Evolutionary conservation across 192 early-diverging fungal species (phyloP).

Genomic region (Allomyces macrogynus): DNA sequence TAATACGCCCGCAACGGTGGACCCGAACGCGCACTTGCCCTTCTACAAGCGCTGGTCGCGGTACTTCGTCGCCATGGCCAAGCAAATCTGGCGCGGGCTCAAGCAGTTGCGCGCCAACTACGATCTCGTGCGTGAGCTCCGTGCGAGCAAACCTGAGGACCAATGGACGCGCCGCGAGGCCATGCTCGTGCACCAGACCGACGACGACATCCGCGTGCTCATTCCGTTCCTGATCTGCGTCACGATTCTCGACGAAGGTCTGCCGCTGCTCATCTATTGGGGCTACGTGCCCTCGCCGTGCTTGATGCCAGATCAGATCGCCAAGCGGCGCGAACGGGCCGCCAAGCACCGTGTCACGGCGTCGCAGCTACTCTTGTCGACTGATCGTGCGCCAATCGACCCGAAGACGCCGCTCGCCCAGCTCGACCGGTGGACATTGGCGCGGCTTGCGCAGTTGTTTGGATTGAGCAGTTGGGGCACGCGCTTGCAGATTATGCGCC

Average conservation of each 20-base stretch:
- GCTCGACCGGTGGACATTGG: too few species aligned
- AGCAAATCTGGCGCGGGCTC: background rate
- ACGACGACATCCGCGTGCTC: background rate
- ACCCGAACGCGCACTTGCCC: too few species aligned
- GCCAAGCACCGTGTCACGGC: too few species aligned
- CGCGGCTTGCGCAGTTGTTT: too few species aligned
- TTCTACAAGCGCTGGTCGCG: background rate
- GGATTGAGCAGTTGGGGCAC: too few species aligned
- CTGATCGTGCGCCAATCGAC: too few species aligned
- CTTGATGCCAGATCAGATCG: background rate
- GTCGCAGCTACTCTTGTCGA: too few species aligned
- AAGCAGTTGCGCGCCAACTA: background rate
- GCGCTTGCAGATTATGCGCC: too few species aligned
- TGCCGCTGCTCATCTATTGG: background rate
- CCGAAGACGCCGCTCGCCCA: too few species aligned
- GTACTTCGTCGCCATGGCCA: background rate
- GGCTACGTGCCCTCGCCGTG: background rate
- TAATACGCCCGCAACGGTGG: too few species aligned
- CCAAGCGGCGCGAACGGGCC: too few species aligned
- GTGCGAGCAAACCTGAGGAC: background rate
- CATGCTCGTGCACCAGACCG: background rate
- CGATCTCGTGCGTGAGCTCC: background rate
- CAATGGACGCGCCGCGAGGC: background rate
- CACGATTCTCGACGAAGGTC: background rate
- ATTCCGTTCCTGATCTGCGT: background rate